Conservation (phyloP, 768 basidiomycete species). For the Mycena galopus region DNA sequence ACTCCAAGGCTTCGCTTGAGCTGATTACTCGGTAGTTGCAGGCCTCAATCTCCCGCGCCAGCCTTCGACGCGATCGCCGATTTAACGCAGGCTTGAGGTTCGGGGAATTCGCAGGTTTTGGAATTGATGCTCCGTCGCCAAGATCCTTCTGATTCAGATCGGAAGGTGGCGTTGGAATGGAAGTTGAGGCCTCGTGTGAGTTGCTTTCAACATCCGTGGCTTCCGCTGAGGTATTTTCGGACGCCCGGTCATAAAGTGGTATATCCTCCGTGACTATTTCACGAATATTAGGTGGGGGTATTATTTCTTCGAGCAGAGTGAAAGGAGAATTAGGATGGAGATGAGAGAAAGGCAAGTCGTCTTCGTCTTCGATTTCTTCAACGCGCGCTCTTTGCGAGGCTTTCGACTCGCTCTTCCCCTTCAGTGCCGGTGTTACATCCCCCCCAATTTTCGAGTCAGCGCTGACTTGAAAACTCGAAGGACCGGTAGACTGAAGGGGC, state of each 20-base stretch:
- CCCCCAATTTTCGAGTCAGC: background rate
- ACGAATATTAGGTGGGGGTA: background rate
- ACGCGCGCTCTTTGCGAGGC: background rate
- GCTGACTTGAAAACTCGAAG: background rate
- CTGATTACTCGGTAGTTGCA: background rate
- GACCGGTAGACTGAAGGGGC: slow-evolving; percentile 26
- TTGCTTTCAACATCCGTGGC: background rate
- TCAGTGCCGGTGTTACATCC: background rate
- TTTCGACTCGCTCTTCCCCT: background rate
- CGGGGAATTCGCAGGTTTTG: too few species aligned
- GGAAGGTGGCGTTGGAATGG: background rate
- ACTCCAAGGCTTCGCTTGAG: background rate
- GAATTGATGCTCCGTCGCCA: too few species aligned
- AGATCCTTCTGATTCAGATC: too few species aligned
- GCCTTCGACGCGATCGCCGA: background rate
- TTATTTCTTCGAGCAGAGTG: background rate
- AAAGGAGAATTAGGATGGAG: background rate
- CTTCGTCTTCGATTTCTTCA: background rate
- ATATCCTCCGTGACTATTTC: background rate
- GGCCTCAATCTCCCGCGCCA: background rate
- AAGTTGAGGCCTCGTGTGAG: background rate
- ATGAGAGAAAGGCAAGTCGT: background rate
- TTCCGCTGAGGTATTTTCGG: background rate
- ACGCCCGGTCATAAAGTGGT: background rate
- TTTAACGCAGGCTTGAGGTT: background rate